These are phyloP conservation scores for Volvariella surrecta DNA, from an alignment of 1,284 basidiomycete genomes.

Conservation along the genomic window DNA sequence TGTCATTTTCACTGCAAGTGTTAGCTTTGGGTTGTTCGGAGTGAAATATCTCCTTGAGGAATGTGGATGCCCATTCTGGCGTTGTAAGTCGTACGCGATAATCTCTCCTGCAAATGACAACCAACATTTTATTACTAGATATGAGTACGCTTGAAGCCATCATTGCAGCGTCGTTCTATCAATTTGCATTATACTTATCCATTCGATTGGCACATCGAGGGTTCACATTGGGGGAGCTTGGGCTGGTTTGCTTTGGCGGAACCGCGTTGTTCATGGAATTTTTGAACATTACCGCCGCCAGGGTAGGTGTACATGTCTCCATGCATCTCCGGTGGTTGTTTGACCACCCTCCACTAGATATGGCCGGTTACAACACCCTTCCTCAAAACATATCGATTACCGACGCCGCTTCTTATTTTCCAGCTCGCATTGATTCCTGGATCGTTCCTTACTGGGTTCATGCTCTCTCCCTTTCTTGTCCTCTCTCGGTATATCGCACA, in stretches of 20 bases:
- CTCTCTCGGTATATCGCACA: slow-evolving; percentile 91
- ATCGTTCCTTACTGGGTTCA: slow-evolving; percentile 84
- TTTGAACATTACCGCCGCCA: slow-evolving; percentile 72
- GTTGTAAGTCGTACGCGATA: slow-evolving; percentile 51
- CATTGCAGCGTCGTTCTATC: slow-evolving; percentile 77
- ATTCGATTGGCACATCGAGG: slow-evolving; percentile 86
- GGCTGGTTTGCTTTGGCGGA: slow-evolving; percentile 81
- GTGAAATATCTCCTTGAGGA: slow-evolving; percentile 38
- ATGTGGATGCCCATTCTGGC: slow-evolving; percentile 51
- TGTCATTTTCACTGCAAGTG: slow-evolving; percentile 47
- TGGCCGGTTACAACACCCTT: slow-evolving; percentile 77
- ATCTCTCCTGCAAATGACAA: too few relatives aligned
- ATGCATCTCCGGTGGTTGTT: slow-evolving; percentile 1
- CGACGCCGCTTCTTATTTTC: slow-evolving; percentile 87
- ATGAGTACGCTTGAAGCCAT: slow-evolving; percentile 74
- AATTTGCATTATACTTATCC: slow-evolving; percentile 85
- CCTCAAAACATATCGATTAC: slow-evolving; percentile 89
- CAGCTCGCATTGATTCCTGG: slow-evolving; percentile 93
- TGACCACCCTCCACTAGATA: slow-evolving; percentile 38
- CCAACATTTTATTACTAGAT: slow-evolving; percentile 45
- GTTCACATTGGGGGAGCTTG: slow-evolving; percentile 93
- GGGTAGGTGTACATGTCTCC: slow-evolving; percentile 52
- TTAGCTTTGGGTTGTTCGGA: slow-evolving; percentile 39
- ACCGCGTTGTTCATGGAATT: slow-evolving; percentile 84
- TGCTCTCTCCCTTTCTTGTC: slow-evolving; percentile 91